Evolutionary conservation across 2,329 filamentous ascomycete species (phyloP).

Genomic region (Byssochlamys sp.): DNA sequence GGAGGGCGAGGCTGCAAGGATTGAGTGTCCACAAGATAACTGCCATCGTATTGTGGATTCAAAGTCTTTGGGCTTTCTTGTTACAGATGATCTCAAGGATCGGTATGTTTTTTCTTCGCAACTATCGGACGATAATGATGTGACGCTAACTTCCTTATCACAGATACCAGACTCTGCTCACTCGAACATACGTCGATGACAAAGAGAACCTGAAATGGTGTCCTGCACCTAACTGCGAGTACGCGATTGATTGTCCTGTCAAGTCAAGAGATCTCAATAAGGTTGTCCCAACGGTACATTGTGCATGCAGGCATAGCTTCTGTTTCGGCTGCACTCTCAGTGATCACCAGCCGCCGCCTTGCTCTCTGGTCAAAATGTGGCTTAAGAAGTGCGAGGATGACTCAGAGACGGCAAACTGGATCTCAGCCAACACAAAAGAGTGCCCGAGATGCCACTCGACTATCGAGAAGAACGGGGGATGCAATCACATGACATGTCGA

Average conservation of each 20-base stretch:
- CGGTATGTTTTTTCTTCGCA: conserved; percentile 35
- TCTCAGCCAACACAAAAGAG: conserved; percentile 96
- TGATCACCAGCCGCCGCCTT: conserved; percentile 90
- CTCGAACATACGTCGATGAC: conserved; percentile 91
- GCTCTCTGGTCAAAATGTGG: conserved; percentile 85
- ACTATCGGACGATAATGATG: conserved; percentile 3
- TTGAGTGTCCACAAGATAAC: conserved; percentile 80
- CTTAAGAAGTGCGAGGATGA: conserved; percentile 97
- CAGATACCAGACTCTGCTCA: conserved; percentile 77
- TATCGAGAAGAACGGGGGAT: conserved; percentile 97
- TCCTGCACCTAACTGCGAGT: conserved; percentile 91
- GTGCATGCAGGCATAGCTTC: conserved; percentile 74
- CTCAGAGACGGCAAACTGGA: conserved; percentile 98
- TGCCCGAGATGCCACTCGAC: conserved; percentile 93
- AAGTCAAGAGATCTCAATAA: conserved; percentile 78
- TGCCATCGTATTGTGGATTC: conserved; percentile 89
- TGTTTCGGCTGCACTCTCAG: conserved; percentile 87
- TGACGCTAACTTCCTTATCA: conserved; percentile 8
- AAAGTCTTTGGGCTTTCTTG: conserved; percentile 70
- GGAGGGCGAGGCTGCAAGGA: conserved; percentile 88
- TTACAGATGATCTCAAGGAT: conserved; percentile 47
- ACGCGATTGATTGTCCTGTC: conserved; percentile 77
- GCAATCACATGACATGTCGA: conserved; percentile 94
- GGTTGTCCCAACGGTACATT: conserved; percentile 83
- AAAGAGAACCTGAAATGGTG: conserved; percentile 96